Evolutionary conservation across 805 yeast genomes (phyloP), one percentile per base, ranked within the genome.

Genomic region (Monosporozyma unispora): DNA sequence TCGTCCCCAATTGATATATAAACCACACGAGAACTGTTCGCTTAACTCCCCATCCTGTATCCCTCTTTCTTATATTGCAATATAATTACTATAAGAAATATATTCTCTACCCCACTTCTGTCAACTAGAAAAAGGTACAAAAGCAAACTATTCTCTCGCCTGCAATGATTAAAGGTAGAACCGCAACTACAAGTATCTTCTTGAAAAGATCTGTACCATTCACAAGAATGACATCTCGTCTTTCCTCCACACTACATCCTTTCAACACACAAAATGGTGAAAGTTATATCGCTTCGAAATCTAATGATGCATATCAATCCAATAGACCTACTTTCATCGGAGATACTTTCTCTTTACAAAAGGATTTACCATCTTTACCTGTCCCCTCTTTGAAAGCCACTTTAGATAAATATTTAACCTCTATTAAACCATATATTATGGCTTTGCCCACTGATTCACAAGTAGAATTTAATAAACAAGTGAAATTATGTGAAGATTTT

Each of bases 301-400:
- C 56, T 19, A 62, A 63, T 41, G 45, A 47, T n/a, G 46, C 39
- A 23, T 57, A 62, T 46, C 64, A 60, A 39, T 29, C 38, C 7
- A 42, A 48, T 18, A 52, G 66, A 44, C 44, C 54, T 1, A 46
- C 48, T 12, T 68, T 63, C 56, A 79, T 79, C 58, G 95, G 93
- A 37, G 79, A 77, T 52, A 80, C 91, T 52, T 87, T 72, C 70
- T 77, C 81, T 55, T 79, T 74, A 70, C 96, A 90, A 66, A 72
- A 76, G 39, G 70, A 79, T 44, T 76, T 91, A 48, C 97, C 97
- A 6, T 74, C 79, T 46, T 76, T 91, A 56, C 97, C 97, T 0
- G 95, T 91, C 6, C 99, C 99, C 2, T 69, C 82, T 1, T 73
- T 91, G 50, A 75, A 79, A 50, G 79, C 81, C 48, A 87, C 97